Conservation (phyloP, 2,329 filamentous ascomycete genomes). For the Verticillium dahliae region DNA sequence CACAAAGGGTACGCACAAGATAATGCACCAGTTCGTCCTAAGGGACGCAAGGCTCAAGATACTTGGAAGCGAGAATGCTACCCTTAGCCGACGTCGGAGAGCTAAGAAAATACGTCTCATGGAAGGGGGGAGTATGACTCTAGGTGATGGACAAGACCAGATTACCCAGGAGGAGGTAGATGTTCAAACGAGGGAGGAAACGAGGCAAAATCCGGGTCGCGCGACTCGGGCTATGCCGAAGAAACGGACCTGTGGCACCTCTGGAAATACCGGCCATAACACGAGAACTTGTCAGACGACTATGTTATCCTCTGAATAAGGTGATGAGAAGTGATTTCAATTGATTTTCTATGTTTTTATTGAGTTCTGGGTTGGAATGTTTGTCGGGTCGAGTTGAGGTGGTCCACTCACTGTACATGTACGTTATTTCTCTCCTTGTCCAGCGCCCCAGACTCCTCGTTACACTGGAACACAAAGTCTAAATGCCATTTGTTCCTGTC, state of each 20-base stretch:
- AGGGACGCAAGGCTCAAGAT: no score
- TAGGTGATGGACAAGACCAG: not conserved
- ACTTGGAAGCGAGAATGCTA: not conserved
- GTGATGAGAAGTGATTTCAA: no score
- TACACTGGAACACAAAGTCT: no score
- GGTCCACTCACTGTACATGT: no score
- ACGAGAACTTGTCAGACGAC: not conserved
- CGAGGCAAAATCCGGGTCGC: not conserved
- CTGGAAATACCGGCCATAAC: not conserved
- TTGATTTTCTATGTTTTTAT: no score
- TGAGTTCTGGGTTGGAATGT: no score
- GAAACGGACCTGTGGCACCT: not conserved
- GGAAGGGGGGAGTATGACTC: not conserved
- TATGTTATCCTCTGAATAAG: not conserved
- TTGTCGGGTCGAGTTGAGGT: no score
- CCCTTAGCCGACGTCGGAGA: not conserved
- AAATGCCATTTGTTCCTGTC: no score
- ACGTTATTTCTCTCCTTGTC: no score
- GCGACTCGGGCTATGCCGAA: not conserved
- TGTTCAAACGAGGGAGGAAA: not conserved
- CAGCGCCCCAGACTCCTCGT: no score
- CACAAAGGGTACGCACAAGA: constrained; percentile 1
- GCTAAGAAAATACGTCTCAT: not conserved
- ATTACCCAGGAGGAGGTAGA: not conserved
- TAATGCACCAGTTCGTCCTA: not conserved